These are phyloP conservation scores for Jatropha podagrica DNA, from an alignment of 441 rosid species.

Conservation along the genomic window DNA sequence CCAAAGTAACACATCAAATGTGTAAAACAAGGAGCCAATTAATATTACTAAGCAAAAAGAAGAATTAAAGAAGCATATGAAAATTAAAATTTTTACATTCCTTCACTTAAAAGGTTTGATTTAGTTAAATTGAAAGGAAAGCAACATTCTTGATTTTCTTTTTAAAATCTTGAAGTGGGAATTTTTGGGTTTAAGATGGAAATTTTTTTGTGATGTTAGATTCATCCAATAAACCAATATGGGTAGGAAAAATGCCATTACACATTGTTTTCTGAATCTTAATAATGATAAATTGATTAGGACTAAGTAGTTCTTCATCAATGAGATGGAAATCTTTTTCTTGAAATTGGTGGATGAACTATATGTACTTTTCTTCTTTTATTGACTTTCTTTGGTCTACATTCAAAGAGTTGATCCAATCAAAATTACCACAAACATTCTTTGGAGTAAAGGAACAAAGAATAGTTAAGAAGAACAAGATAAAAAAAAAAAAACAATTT, in stretches of 20 bases:
- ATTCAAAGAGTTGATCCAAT: background rate
- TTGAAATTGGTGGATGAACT: background rate
- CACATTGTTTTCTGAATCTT: constrained; percentile 13
- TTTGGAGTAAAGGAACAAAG: constrained; percentile 10
- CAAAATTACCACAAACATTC: background rate
- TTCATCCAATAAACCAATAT: constrained; percentile 18
- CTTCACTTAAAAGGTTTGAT: background rate
- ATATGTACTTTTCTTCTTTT: background rate
- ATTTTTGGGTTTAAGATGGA: background rate
- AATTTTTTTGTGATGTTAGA: background rate
- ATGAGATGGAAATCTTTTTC: background rate
- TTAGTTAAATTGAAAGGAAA: background rate
- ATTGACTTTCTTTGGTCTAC: constrained; percentile 12
- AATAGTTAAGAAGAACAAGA: background rate
- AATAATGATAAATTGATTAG: constrained; percentile 9
- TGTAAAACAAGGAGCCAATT: too few relatives aligned
- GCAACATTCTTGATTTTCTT: background rate
- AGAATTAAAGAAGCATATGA: background rate
- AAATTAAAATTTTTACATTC: background rate
- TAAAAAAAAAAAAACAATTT: background rate
- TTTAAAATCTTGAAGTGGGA: constrained; percentile 11
- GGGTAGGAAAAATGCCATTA: constrained; percentile 24
- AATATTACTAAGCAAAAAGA: background rate
- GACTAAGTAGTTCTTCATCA: background rate
- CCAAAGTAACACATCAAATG: too few relatives aligned